Evolutionary conservation across 2,329 filamentous ascomycete genomes (phyloP).

Genomic region (Cytospora mali): DNA sequence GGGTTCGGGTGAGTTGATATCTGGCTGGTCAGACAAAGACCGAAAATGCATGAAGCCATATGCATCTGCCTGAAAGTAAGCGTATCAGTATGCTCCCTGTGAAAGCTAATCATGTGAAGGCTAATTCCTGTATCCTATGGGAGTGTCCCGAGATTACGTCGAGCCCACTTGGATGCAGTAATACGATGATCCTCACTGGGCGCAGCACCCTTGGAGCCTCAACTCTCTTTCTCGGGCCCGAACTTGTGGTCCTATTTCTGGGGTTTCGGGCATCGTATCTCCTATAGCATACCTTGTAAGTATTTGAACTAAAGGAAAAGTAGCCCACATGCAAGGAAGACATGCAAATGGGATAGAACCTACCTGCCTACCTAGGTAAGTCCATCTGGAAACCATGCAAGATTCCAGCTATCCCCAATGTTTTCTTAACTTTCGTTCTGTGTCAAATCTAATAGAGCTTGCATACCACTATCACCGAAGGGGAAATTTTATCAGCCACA

Average conservation of each 20-base stretch:
- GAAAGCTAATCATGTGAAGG: not conserved
- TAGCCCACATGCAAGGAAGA: not conserved
- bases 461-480: not conserved
- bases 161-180: not conserved
- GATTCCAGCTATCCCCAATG: no score
- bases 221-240: not conserved
- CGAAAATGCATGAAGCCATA: not conserved
- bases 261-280: not conserved
- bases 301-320: not conserved
- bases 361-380: not conserved
- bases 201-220: not conserved
- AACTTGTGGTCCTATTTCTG: not conserved
- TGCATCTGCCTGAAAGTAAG: not conserved
- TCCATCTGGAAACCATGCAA: no score
- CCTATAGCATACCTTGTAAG: not conserved
- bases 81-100: not conserved
- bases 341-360: not conserved
- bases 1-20: not conserved
- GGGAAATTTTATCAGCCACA: not conserved
- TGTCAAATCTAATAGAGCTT: not conserved
- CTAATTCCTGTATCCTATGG: not conserved
- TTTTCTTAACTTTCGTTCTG: no score
- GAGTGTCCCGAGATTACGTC: not conserved
- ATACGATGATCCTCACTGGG: not conserved
- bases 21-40: not conserved